phyloP scores from a whole-genome alignment of 139 green algal species.

The Tetradesmus obliquus region DNA sequence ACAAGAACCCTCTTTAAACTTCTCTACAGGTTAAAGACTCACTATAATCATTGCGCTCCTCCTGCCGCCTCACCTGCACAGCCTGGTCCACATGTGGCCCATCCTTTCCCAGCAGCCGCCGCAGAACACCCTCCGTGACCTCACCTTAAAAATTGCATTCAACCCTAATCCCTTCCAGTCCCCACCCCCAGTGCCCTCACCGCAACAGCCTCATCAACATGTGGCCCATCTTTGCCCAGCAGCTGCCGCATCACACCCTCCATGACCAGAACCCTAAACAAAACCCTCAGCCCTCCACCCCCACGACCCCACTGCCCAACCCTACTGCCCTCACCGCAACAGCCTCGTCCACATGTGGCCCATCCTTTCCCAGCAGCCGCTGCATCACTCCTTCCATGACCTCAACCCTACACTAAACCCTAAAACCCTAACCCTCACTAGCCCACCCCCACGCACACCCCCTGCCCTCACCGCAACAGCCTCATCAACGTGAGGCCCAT shows the following conservation, averaged over 20 bases:
- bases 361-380: background rate
- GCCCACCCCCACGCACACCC: too few relatives aligned
- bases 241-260: background rate
- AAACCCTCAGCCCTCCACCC: too few relatives aligned
- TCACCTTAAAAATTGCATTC: background rate
- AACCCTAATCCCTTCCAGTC: too few relatives aligned
- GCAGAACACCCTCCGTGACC: background rate
- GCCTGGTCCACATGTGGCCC: background rate
- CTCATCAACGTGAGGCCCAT: background rate
- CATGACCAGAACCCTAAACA: too few relatives aligned
- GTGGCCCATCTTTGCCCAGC: background rate
- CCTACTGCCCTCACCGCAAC: background rate
- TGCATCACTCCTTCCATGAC: background rate
- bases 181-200: background rate
- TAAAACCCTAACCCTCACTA: too few relatives aligned
- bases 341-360: background rate
- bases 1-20: too few relatives aligned
- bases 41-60: too few relatives aligned
- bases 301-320: too few relatives aligned
- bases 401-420: too few relatives aligned
- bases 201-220: background rate
- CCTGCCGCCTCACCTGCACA: too few relatives aligned
- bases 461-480: background rate
- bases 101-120: background rate
- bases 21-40: too few relatives aligned